Conservation (phyloP, 805 yeast species). For the Metschnikowia lochheadii region DNA sequence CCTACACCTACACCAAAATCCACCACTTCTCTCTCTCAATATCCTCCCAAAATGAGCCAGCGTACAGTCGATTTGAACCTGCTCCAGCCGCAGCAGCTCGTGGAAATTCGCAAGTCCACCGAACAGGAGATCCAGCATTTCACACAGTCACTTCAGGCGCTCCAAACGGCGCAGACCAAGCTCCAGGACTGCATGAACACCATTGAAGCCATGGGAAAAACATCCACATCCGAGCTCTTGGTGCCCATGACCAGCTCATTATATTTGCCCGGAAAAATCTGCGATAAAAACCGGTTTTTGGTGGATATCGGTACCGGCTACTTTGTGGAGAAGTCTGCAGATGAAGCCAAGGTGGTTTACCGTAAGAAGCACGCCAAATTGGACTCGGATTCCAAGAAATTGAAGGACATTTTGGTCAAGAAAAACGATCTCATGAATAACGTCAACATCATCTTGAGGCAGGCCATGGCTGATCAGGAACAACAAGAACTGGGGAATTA, state of each 20-base stretch:
- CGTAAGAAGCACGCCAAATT: conserved; percentile 69
- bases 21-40: not conserved
- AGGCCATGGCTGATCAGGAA: conserved; percentile 47
- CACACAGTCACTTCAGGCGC: conserved; percentile 75
- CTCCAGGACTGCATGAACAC: conserved; percentile 76
- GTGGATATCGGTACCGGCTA: conserved; percentile 98
- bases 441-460: conserved; percentile 55
- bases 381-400: conserved; percentile 65
- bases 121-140: conserved; percentile 86
- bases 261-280: conserved; percentile 80
- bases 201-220: conserved; percentile 50
- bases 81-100: conserved; percentile 78
- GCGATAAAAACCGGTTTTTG: conserved; percentile 62
- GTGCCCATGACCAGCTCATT: conserved; percentile 88
- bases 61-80: conserved; percentile 55
- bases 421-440: conserved; percentile 62
- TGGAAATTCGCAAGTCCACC: conserved; percentile 76
- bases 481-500: conserved; percentile 8
- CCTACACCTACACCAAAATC: too few species aligned
- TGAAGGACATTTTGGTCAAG: conserved; percentile 70
- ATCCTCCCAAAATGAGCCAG: conserved; percentile 12
- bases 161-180: conserved; percentile 75
- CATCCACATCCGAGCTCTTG: conserved; percentile 48
- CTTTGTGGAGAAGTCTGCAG: conserved; percentile 72
- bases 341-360: conserved; percentile 69